Evolutionary conservation across 2,329 filamentous ascomycete genomes (phyloP).

Genomic region (Corniculantispora saksenae): DNA sequence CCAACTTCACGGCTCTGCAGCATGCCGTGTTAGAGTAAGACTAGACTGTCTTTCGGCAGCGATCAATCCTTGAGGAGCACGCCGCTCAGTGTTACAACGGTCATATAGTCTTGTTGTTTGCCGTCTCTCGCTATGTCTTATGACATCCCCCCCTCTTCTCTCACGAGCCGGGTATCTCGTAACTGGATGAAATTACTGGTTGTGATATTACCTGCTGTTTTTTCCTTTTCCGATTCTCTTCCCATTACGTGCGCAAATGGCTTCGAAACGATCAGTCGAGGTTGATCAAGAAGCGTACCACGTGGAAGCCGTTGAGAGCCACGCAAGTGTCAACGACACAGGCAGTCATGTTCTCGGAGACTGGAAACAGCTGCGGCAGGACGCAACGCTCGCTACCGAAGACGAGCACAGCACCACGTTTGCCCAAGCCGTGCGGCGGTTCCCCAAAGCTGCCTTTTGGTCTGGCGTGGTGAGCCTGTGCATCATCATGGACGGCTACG

Average conservation of each 20-base stretch:
- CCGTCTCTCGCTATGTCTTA: neutral
- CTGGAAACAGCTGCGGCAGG: constrained; percentile 9
- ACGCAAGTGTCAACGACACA: neutral
- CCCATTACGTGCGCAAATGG: neutral
- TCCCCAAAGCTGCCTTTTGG: constrained; percentile 41
- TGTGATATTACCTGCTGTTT: neutral
- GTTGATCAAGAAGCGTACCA: constrained; percentile 19
- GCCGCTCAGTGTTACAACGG: neutral
- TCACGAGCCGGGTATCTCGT: neutral
- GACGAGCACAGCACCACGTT: constrained; percentile 31
- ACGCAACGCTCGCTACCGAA: constrained; percentile 24
- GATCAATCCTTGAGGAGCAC: neutral
- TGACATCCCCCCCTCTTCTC: neutral
- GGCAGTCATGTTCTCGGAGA: neutral
- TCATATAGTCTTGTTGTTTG: neutral
- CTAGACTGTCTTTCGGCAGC: neutral
- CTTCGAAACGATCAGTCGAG: neutral
- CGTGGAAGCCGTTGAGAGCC: constrained; percentile 18
- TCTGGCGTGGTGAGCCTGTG: constrained; percentile 37
- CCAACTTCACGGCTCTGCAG: neutral
- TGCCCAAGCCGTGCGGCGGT: constrained; percentile 30
- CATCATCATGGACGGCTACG: constrained; percentile 48
- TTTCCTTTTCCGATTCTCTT: neutral
- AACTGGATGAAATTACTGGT: neutral
- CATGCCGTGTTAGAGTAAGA: neutral